Conservation (phyloP, 352 stramenopile genomes). For the Globisporangium paddicum region DNA sequence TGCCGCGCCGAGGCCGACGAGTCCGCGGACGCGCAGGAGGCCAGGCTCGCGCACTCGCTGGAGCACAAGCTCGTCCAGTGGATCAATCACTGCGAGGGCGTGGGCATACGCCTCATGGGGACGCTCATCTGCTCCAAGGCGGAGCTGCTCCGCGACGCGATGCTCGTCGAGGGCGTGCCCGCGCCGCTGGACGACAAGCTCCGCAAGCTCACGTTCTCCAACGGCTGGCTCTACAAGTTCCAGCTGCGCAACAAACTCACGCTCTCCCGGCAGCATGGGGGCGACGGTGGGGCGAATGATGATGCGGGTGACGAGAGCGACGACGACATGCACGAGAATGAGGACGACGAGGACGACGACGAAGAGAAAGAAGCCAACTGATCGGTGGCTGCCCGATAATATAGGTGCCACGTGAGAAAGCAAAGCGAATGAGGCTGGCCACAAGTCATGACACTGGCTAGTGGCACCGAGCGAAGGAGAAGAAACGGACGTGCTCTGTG, state of each 20-base stretch:
- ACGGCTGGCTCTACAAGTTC: slow-evolving; percentile 2
- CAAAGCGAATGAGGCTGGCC: no score
- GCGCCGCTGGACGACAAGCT: neutral
- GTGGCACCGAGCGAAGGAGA: no score
- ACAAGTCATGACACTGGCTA: no score
- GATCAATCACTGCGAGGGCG: neutral
- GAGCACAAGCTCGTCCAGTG: neutral
- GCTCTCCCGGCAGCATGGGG: neutral
- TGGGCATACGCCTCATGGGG: neutral
- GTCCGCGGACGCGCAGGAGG: neutral
- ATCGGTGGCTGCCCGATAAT: no score
- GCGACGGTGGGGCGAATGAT: neutral
- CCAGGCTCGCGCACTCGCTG: neutral
- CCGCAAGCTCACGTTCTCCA: slow-evolving; percentile 1
- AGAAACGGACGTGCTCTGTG: no score
- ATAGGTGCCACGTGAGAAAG: no score
- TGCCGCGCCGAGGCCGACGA: neutral
- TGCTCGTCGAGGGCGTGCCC: neutral
- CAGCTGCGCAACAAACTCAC: neutral
- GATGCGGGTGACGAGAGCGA: neutral
- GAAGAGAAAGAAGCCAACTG: neutral
- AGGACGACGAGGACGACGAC: neutral
- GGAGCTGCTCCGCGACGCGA: neutral
- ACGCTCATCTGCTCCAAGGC: neutral
- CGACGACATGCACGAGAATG: neutral